Percentiles rank a stretch among this genome's conserved stretches.
These are phyloP conservation scores for Spergularia azorica DNA, from an alignment of 179 eudicot genomes.

Conservation along the genomic window DNA sequence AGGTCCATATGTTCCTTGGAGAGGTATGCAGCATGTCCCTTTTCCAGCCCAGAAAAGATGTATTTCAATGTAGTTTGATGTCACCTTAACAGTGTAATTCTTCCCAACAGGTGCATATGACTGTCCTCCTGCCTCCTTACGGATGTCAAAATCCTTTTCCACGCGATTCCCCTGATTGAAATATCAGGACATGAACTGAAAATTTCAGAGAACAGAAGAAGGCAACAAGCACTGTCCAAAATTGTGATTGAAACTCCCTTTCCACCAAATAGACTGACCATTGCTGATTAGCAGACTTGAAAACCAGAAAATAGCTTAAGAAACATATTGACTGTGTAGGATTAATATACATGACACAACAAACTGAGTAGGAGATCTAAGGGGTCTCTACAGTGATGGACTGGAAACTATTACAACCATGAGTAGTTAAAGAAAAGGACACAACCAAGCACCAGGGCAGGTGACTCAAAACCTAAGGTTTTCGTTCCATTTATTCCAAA, in stretches of 20 bases:
- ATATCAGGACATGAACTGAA: background rate
- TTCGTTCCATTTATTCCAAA: background rate
- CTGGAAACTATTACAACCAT: background rate
- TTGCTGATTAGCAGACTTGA: background rate
- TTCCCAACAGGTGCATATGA: constrained; percentile 47
- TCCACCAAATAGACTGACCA: no score
- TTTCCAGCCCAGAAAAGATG: constrained; percentile 98
- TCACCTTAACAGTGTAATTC: constrained; percentile 50
- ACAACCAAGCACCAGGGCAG: constrained; percentile 3
- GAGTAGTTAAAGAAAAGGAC: background rate
- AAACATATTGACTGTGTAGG: background rate
- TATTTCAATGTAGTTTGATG: constrained; percentile 72
- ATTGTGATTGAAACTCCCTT: no score
- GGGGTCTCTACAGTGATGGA: background rate
- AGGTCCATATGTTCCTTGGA: constrained; percentile 82
- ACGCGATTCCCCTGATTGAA: constrained; percentile 53
- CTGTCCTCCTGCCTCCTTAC: constrained; percentile 53
- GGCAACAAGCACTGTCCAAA: no score
- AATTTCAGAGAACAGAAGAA: no score
- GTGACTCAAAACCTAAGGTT: background rate
- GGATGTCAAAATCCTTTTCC: constrained; percentile 65
- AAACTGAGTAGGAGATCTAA: background rate
- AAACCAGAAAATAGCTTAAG: background rate
- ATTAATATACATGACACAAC: background rate
- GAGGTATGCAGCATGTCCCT: constrained; percentile 91